A percentile compares a stretch with the other conserved stretches of the same genome.
These are phyloP conservation scores for Elsinoe perseae DNA, from an alignment of 2,329 filamentous ascomycete species.

Conservation along the genomic window DNA sequence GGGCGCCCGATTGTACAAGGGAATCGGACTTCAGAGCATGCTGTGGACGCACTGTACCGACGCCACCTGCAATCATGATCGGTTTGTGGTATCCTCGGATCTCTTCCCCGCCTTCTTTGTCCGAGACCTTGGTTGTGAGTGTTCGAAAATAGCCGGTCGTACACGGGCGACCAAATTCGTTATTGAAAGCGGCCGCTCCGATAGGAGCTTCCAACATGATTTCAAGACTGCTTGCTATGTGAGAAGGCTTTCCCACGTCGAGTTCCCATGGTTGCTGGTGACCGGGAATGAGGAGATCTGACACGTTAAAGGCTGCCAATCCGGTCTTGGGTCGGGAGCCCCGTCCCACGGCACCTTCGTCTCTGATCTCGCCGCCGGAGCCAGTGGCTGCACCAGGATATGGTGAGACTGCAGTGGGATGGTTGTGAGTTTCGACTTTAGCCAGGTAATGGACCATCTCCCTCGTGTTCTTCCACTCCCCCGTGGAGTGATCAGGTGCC, in stretches of 20 bases:
- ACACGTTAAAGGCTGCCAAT: slow-evolving; percentile 87
- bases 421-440: slow-evolving; percentile 98
- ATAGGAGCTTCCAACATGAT: slow-evolving; percentile 98
- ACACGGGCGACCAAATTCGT: slow-evolving; percentile 89
- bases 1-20: slow-evolving; percentile 77
- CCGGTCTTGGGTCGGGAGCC: slow-evolving; percentile 91
- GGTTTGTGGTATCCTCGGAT: slow-evolving; percentile 94
- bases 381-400: slow-evolving; percentile 91
- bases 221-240: slow-evolving; percentile 88
- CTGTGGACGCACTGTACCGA: slow-evolving; percentile 84
- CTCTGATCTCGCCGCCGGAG: slow-evolving; percentile 88
- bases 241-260: slow-evolving; percentile 78
- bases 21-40: slow-evolving; percentile 78
- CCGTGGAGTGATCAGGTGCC: slow-evolving; percentile 79
- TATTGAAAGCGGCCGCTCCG: slow-evolving; percentile 92
- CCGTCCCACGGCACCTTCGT: slow-evolving; percentile 87
- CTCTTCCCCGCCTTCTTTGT: slow-evolving; percentile 57
- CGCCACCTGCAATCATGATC: slow-evolving; percentile 94
- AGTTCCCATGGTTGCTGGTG: slow-evolving; percentile 81
- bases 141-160: slow-evolving; percentile 89
- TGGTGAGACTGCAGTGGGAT: slow-evolving; percentile 90
- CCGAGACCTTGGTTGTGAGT: slow-evolving; percentile 61
- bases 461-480: slow-evolving; percentile 79
- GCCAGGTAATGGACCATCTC: slow-evolving; percentile 80
- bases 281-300: slow-evolving; percentile 82